Base-by-base conservation (phyloP, 257 asterid genomes). In the Scutellaria barbata region DNA sequence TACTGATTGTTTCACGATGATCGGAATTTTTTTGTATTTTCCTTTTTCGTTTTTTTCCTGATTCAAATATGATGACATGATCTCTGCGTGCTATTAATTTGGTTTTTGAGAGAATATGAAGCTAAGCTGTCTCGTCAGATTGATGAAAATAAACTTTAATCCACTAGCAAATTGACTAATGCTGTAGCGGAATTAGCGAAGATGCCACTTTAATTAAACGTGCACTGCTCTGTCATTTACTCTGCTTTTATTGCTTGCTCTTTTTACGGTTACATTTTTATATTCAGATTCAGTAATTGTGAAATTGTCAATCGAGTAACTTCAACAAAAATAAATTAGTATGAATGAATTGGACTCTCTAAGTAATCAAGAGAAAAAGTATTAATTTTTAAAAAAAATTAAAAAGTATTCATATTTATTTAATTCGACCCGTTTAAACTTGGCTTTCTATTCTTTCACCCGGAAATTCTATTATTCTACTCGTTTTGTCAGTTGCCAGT, bases 401-500 rank as follows among this genome's bases (percentile, higher is more conserved):
- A 30, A 30, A 30, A 30, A 30, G 2, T 30, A 30, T 2, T 30
- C 35, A 30, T 30, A 30, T 30, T 1, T 30, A 30, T 30, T 30
- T 30, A 30, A 30, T 30, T 30, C 35, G 35, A 30, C 35, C 35
- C 4, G 35, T 30, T 30, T 30, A 30, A 30, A 30, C 35, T 57
- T 18, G 17, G 1, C 40, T 51, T n/a, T 12, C 62, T 52, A n/a
- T 70, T 50, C 5, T 33, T 55, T 14, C 68, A 12, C 20, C 17
- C 73, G 63, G 57, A 39, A 17, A 70, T 67, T 30, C 35, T 30
- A 30, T 30, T 30, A 30, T 30, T 30, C 35, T 2, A 30, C 35
- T 76, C 63, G 79, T 71, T 76, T 66, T 48, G 71, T 61, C 74
- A 75, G 64, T 70, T 72, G 78, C 68, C 77, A 71, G 18, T 69